Percentiles rank a stretch among this genome's conserved stretches.
Evolutionary conservation across 2,329 filamentous ascomycete genomes (phyloP).

Genomic region (Aspergillus sp.): DNA sequence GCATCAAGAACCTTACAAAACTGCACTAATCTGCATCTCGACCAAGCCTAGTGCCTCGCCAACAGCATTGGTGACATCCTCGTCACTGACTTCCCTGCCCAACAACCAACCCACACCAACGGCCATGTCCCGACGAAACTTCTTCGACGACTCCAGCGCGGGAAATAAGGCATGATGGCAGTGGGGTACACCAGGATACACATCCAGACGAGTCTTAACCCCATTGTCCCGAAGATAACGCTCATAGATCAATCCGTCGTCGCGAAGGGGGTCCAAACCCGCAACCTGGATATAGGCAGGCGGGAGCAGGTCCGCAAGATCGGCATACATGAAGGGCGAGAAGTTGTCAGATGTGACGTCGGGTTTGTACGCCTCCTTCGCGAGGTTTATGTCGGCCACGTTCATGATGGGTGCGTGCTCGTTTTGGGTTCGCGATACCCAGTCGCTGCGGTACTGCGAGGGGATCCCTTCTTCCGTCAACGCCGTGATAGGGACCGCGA

Average conservation of each 20-base stretch:
- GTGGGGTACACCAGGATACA: conserved; percentile 2
- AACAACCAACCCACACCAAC: conserved; percentile 2
- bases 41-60: background rate
- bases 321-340: background rate
- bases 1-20: too few relatives aligned
- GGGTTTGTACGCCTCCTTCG: background rate
- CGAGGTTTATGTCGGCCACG: background rate
- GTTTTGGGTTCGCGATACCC: background rate
- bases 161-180: background rate
- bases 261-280: conserved; percentile 4
- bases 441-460: background rate
- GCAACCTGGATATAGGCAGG: conserved; percentile 5
- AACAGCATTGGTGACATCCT: background rate
- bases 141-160: background rate
- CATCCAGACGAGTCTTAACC: background rate
- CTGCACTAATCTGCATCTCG: background rate
- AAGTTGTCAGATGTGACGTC: background rate
- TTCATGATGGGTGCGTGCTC: background rate
- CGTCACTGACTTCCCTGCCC: background rate
- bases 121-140: background rate
- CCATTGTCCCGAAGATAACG: conserved; percentile 1
- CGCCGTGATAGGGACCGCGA: background rate
- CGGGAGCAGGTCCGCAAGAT: background rate
- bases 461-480: background rate
- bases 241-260: conserved; percentile 4